Evolutionary conservation across 2,329 filamentous ascomycete species (phyloP), one percentile per base, ranked within the genome.

Genomic region (Sarocladium kiliense): DNA sequence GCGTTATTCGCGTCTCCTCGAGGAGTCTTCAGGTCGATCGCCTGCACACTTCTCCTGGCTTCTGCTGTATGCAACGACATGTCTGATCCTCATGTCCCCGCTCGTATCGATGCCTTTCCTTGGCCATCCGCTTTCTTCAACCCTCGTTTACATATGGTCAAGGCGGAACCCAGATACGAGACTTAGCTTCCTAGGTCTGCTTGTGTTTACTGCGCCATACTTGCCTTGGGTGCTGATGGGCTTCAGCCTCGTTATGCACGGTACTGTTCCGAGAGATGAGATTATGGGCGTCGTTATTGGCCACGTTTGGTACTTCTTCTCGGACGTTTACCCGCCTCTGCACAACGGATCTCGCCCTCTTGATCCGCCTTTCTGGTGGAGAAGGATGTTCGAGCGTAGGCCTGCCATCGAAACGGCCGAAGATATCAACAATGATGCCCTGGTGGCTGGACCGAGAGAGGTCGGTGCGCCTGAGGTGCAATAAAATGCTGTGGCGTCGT

Each of bases 271-370:
- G 3, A 96, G 95, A 72, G 94, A 97, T 69, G 94, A 99, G 76
- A 88, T 99, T 59, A 91, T 95, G 75, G 94, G 94, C 3, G 91
- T 97, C 16, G 85, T 94, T 10, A 92, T 97, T 37, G 94, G 94
- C 10, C 94, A 99, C 72, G 80, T 97, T 39, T 97, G 92, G 88
- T 99, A 97, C 71, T 99, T 97, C 75, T 97, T 97, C 71, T 89
- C 86, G 57, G 94, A 99, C 69, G 92, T 99, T 16, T 99, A 96
- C 71, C 94, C 94, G 3, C 89, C 91, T 2, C 81, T 97, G 42
- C 89, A 97, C 71, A 85, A 88, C 59, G 91, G 91, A 18, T 86
- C 88, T 53, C 81, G 89, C 55, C 94, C 94, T 1, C 78, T 99
- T 49, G 93, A 96, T 64, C 93, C 94, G 36, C 94, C 94, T 0